Conservation (phyloP, 768 basidiomycete genomes). For the Chiua virens region DNA sequence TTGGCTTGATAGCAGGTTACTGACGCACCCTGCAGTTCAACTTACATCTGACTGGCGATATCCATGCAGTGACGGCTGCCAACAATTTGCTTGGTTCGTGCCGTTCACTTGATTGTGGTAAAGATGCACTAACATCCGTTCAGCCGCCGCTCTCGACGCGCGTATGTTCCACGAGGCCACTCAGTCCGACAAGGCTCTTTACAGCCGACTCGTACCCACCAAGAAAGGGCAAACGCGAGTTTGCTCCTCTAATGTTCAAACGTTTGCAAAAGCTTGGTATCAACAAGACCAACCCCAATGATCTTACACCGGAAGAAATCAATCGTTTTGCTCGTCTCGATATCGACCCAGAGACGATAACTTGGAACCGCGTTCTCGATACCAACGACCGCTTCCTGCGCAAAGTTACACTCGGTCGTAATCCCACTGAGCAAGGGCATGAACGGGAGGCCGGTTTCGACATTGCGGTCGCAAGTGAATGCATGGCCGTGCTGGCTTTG, state of each 20-base stretch:
- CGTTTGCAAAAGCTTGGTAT: slow-evolving; percentile 95
- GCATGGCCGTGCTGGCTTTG: slow-evolving; percentile 96
- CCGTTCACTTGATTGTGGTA: neutral
- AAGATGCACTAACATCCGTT: slow-evolving; percentile 2
- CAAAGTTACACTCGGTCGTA: slow-evolving; percentile 90
- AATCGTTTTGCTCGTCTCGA: slow-evolving; percentile 89
- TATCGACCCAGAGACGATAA: slow-evolving; percentile 87
- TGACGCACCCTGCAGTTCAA: slow-evolving; percentile 66
- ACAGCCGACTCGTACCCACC: slow-evolving; percentile 85
- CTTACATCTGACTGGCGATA: slow-evolving; percentile 93
- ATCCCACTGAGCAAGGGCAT: slow-evolving; percentile 84
- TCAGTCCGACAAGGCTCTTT: slow-evolving; percentile 93
- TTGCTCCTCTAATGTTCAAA: slow-evolving; percentile 95
- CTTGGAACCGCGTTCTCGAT: slow-evolving; percentile 97
- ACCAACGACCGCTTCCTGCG: slow-evolving; percentile 97
- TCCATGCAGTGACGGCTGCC: slow-evolving; percentile 95
- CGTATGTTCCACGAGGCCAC: slow-evolving; percentile 98
- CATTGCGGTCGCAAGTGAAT: slow-evolving; percentile 95
- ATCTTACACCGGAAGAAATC: slow-evolving; percentile 90
- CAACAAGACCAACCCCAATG: slow-evolving; percentile 88
- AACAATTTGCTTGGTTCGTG: slow-evolving; percentile 87
- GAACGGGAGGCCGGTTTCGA: slow-evolving; percentile 92
- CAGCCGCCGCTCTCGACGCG: slow-evolving; percentile 94
- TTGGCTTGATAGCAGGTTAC: neutral
- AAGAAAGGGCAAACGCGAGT: slow-evolving; percentile 95